These are phyloP conservation scores for Silene uniflora DNA, from an alignment of 148 eudicot genomes.

Conservation along the genomic window DNA sequence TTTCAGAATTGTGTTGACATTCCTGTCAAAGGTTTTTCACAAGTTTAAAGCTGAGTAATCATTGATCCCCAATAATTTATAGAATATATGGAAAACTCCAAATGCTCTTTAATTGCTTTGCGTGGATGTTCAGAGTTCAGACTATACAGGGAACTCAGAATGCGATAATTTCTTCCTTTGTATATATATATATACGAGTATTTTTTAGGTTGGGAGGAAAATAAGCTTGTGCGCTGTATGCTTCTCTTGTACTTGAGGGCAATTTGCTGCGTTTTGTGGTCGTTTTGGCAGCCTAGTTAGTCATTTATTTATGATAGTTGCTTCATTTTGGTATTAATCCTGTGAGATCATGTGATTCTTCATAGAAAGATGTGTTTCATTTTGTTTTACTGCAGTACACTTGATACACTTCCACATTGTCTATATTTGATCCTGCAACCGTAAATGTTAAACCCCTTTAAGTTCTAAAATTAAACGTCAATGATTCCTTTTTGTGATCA, in stretches of 20 bases:
- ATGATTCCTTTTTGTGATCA: not conserved
- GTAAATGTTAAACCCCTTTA: not conserved
- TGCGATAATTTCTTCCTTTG: not conserved
- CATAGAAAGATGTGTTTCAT: not conserved
- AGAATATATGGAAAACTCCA: not conserved
- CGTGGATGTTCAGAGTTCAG: not conserved
- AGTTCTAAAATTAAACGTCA: not conserved
- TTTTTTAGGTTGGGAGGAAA: not conserved
- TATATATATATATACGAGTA: not conserved
- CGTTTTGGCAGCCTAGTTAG: not conserved
- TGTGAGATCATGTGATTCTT: not conserved
- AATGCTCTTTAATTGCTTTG: not conserved
- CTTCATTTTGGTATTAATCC: not conserved
- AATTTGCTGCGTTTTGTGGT: not conserved
- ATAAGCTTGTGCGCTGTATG: not conserved
- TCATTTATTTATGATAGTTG: not conserved
- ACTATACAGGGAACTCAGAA: not conserved
- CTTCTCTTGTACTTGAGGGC: slow-evolving; percentile 4
- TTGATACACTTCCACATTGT: not conserved
- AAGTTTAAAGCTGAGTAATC: not conserved
- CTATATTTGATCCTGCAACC: not conserved
- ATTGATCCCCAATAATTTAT: not conserved
- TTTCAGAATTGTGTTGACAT: not conserved
- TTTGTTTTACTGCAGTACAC: not conserved
- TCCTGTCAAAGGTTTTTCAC: not conserved